Conservation (phyloP, 768 basidiomycete genomes). For the Russula vinacea region DNA sequence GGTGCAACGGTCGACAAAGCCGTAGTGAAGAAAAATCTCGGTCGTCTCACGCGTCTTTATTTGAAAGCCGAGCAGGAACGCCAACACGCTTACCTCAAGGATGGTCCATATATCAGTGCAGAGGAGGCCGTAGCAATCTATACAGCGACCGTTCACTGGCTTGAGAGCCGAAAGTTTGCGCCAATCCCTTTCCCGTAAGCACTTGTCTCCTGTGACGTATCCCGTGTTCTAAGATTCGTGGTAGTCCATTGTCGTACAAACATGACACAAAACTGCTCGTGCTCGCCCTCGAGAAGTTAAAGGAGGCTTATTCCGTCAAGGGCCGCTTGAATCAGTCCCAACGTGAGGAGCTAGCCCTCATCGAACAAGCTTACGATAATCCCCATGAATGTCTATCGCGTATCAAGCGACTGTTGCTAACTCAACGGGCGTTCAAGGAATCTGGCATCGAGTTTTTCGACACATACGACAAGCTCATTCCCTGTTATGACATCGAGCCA, state of each 20-base stretch:
- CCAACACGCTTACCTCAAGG: constrained; percentile 98
- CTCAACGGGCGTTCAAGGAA: constrained; percentile 98
- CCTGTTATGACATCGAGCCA: constrained; percentile 98
- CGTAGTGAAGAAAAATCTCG: constrained; percentile 98
- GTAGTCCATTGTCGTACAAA: constrained; percentile 91
- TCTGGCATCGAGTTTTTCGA: constrained; percentile 96
- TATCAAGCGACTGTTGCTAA: constrained; percentile 94
- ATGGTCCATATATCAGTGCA: constrained; percentile 97
- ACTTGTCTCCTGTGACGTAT: background rate
- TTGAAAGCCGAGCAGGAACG: constrained; percentile 99
- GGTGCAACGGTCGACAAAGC: constrained; percentile 98
- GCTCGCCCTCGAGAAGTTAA: constrained; percentile 93
- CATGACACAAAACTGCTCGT: constrained; percentile 98
- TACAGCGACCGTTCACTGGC: constrained; percentile 97
- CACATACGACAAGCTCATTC: constrained; percentile 96
- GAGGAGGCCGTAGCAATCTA: constrained; percentile 99
- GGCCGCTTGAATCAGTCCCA: constrained; percentile 97
- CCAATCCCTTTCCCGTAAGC: constrained; percentile 96
- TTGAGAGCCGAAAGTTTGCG: constrained; percentile 95
- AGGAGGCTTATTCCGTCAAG: constrained; percentile 98
- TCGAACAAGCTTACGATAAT: constrained; percentile 99
- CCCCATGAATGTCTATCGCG: constrained; percentile 98
- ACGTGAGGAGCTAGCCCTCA: constrained; percentile 94
- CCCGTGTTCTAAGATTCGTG: constrained; percentile 1
- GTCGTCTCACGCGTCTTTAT: constrained; percentile 94